Conservation (phyloP, 352 stramenopile species). For the Phytophthora quininea region DNA sequence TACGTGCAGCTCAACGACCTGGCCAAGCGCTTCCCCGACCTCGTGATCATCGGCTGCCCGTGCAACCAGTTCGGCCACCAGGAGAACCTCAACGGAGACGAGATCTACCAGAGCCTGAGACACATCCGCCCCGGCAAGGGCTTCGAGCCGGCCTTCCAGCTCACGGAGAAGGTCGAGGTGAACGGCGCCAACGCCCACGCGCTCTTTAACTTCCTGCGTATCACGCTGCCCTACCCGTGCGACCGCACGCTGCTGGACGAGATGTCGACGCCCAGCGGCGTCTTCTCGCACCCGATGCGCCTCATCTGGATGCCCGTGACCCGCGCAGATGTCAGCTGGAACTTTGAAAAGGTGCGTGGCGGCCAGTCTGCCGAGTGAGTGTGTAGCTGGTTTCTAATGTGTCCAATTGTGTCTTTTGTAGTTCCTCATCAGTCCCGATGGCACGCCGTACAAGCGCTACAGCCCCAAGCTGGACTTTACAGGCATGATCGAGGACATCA, state of each 20-base stretch:
- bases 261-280: conserved; percentile 75
- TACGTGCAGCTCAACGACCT: conserved; percentile 81
- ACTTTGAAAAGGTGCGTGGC: conserved; percentile 76
- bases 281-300: conserved; percentile 84
- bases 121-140: conserved; percentile 78
- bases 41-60: conserved; percentile 76
- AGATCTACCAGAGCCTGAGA: conserved; percentile 77
- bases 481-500: conserved; percentile 68
- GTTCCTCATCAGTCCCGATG: conserved; percentile 81
- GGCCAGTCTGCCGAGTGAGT: not conserved
- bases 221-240: conserved; percentile 71
- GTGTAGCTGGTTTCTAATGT: too few species aligned
- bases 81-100: conserved; percentile 80
- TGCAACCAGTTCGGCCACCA: conserved; percentile 88
- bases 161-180: conserved; percentile 84
- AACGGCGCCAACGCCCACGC: conserved; percentile 81
- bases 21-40: conserved; percentile 58
- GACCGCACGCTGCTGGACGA: conserved; percentile 82
- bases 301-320: conserved; percentile 88
- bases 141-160: conserved; percentile 69
- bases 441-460: conserved; percentile 82
- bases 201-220: conserved; percentile 80
- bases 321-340: conserved; percentile 80
- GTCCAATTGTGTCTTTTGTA: conserved; percentile 15
- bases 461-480: conserved; percentile 77